Evolutionary conservation across 768 basidiomycete species (phyloP).

Genomic region (Pholiota conissans): DNA sequence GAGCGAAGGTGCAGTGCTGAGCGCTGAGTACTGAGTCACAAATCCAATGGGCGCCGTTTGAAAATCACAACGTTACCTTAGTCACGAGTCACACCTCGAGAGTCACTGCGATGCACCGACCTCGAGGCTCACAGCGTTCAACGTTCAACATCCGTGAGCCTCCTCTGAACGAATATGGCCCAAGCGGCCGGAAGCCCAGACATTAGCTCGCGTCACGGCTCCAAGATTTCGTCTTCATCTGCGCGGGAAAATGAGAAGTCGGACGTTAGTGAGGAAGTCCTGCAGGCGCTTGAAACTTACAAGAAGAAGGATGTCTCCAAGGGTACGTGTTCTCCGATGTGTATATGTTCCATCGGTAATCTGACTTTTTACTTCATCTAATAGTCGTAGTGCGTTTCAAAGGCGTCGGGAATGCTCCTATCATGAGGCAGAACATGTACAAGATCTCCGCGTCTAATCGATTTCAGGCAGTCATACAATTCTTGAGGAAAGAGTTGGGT

Average conservation of each 20-base stretch:
- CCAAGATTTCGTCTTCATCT: slow-evolving; percentile 28
- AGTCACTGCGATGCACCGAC: background rate
- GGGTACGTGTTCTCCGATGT: slow-evolving; percentile 43
- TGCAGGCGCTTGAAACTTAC: slow-evolving; percentile 81
- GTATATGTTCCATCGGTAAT: background rate
- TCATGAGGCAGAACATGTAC: slow-evolving; percentile 99
- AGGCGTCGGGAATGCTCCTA: slow-evolving; percentile 95
- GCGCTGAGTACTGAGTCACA: too few relatives aligned
- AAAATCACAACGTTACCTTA: too few relatives aligned
- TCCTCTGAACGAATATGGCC: slow-evolving; percentile 18
- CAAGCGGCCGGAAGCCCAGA: slow-evolving; percentile 27
- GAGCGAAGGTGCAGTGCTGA: too few relatives aligned
- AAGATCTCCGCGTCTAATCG: slow-evolving; percentile 94
- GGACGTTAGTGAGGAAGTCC: slow-evolving; percentile 44
- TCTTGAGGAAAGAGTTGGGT: slow-evolving; percentile 84
- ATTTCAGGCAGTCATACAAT: slow-evolving; percentile 94
- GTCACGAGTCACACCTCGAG: background rate
- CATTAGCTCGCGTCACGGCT: slow-evolving; percentile 25
- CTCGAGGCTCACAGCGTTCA: background rate
- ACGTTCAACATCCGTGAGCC: background rate
- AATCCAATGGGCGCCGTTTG: too few relatives aligned
- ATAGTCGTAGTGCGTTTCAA: slow-evolving; percentile 96
- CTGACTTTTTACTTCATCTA: background rate
- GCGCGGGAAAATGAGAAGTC: slow-evolving; percentile 25
- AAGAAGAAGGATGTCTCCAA: slow-evolving; percentile 84